These are phyloP conservation scores for Gracilariopsis chorda DNA, from an alignment of 23 red algal species.

Conservation along the genomic window DNA sequence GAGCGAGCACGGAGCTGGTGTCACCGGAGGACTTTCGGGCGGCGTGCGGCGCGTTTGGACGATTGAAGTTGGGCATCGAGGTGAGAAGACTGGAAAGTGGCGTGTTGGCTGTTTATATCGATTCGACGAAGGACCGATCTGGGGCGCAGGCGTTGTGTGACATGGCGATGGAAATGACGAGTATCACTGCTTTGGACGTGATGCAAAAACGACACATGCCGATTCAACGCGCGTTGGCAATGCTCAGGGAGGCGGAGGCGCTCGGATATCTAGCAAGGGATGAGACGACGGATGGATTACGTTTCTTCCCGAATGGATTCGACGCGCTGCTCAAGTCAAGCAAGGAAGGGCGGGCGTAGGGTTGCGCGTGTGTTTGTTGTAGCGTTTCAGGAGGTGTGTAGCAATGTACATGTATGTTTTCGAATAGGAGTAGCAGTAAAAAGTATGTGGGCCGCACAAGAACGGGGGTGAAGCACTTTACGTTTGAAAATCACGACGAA, in stretches of 20 bases:
- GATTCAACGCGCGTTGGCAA: constrained; percentile 38
- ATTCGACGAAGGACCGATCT: constrained; percentile 8
- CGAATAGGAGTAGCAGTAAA: too few species aligned
- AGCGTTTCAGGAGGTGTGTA: too few species aligned
- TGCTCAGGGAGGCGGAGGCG: constrained; percentile 52
- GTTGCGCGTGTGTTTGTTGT: too few species aligned
- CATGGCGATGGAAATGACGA: constrained; percentile 36
- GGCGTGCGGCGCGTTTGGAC: constrained; percentile 60
- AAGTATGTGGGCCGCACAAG: too few species aligned
- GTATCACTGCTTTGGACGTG: constrained; percentile 40
- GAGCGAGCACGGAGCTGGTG: constrained; percentile 74
- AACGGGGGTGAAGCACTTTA: too few species aligned
- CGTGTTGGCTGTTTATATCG: constrained; percentile 52
- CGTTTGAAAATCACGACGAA: background rate
- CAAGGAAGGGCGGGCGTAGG: background rate
- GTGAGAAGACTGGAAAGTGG: constrained; percentile 59
- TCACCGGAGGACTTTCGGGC: constrained; percentile 81
- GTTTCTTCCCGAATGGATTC: constrained; percentile 59
- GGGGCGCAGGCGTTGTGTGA: constrained; percentile 23
- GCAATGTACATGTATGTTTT: too few species aligned
- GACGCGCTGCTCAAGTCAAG: background rate
- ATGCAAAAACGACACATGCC: constrained; percentile 21
- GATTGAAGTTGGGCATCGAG: constrained; percentile 34
- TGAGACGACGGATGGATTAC: constrained; percentile 36
- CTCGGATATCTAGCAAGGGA: constrained; percentile 39